Base-by-base conservation (phyloP, 768 basidiomycete genomes). In the Agrocybe chaxingu region DNA sequence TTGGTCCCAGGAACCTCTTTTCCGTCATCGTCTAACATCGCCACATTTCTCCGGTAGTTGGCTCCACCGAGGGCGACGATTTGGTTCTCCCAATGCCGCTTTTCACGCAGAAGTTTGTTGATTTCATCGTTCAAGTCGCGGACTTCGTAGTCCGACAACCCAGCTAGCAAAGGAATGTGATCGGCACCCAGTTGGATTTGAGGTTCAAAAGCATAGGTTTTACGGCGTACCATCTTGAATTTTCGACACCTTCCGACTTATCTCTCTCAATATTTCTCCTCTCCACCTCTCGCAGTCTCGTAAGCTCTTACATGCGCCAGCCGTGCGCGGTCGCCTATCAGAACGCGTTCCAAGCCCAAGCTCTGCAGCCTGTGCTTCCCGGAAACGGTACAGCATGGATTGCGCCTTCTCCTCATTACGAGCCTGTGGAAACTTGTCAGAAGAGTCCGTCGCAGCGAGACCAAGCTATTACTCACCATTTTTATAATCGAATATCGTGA, bases 321-420 rank as follows among this genome's bases (percentile, higher is more conserved):
- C 94, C 87, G 98, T 91, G 47, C 89, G 80, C 39, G 94, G 96
- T 35, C 95, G 76, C n/a, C 85, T 82, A 67, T 95, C 95, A 8
- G 72, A 76, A 41, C 90, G 82, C 11, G 89, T 87, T 32, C 89
- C 88, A 18, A 99, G 80, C 34, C 96, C 95, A 59, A 98, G 85
- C 74, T 98, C 95, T 32, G 89, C 89, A 0, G 92, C 94, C 65
- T 99, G 96, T 40, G 92, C 90, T 71, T 98, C 94, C 48, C 96
- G 88, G 71, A 99, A 98, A 51, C 93, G 90, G 66, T 92, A 92
- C 30, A 92, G 77, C 89, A 92, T 93, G 12, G 89, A 92, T 69
- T 96, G 94, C 1, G 94, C 92, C 68, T 98, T 99, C 70, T 98
- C 96, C 68, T 94, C 90, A 87, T 98, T 98, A 68, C 95, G 88